These are phyloP conservation scores for Arthrinium phaeospermum DNA, from an alignment of 2,329 filamentous ascomycete species.

Conservation along the genomic window DNA sequence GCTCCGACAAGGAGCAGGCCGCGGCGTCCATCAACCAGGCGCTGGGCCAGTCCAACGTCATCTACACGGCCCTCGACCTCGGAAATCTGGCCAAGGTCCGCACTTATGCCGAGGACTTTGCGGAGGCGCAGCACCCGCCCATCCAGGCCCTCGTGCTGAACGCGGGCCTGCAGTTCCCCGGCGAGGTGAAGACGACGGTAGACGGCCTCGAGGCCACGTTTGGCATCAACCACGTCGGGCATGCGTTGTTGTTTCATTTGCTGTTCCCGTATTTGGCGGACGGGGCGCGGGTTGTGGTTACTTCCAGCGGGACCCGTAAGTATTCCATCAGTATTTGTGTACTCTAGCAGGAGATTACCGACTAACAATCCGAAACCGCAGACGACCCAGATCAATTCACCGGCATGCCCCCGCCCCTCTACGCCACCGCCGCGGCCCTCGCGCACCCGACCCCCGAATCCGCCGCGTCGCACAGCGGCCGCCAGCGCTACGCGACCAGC, in stretches of 20 bases:
- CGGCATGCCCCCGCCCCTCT: constrained; percentile 39
- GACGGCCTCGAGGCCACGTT: constrained; percentile 56
- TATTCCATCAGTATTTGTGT: constrained; percentile 50
- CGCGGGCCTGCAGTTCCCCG: constrained; percentile 52
- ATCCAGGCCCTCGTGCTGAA: constrained; percentile 54
- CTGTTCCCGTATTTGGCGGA: constrained; percentile 46
- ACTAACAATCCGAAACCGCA: constrained; percentile 38
- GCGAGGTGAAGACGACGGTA: constrained; percentile 37
- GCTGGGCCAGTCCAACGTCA: constrained; percentile 45
- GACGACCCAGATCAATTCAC: background rate
- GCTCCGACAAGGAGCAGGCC: constrained; percentile 48
- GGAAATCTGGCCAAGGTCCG: constrained; percentile 45
- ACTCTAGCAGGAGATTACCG: no score
- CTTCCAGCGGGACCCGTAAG: constrained; percentile 29
- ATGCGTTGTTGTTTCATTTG: constrained; percentile 55
- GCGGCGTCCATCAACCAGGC: constrained; percentile 49
- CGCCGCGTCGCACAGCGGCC: constrained; percentile 34
- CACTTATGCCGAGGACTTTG: constrained; percentile 46
- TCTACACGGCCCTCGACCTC: constrained; percentile 51
- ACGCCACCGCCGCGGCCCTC: constrained; percentile 51
- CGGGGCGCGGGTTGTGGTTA: constrained; percentile 50
- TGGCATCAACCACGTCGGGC: constrained; percentile 55
- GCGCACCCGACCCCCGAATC: constrained; percentile 40
- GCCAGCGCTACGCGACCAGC: constrained; percentile 48
- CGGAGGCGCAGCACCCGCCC: constrained; percentile 40